These are phyloP conservation scores for Coccomyxa sp. DNA, from an alignment of 139 green algal species.

Conservation along the genomic window DNA sequence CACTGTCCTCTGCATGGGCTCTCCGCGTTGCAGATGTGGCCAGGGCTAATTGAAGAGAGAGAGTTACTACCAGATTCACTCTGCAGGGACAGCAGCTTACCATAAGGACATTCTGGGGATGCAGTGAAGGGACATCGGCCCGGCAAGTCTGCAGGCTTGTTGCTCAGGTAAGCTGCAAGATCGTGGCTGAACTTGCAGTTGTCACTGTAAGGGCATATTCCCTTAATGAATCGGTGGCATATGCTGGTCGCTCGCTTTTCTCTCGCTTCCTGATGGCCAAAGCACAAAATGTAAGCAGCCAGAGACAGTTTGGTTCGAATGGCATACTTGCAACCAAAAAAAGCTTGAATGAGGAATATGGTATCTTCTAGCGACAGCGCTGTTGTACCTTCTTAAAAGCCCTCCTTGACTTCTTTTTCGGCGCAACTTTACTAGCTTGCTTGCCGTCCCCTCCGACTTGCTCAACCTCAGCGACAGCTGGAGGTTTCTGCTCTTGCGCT, in stretches of 20 bases:
- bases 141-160: conserved; percentile 65
- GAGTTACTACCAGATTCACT: too few relatives aligned
- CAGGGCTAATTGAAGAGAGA: too few relatives aligned
- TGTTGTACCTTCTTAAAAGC: not conserved
- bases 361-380: not conserved
- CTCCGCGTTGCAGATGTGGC: too few relatives aligned
- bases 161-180: conserved; percentile 41
- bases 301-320: too few relatives aligned
- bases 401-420: conserved; percentile 6
- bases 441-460: not conserved
- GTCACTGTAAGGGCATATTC: not conserved
- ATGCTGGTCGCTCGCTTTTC: not conserved
- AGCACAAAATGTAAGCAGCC: not conserved
- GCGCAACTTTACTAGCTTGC: not conserved
- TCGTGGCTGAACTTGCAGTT: conserved; percentile 76
- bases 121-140: conserved; percentile 65
- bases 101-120: conserved; percentile 33
- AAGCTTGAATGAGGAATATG: not conserved
- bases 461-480: too few relatives aligned
- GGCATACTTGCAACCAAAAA: too few relatives aligned
- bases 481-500: not conserved
- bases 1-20: too few relatives aligned
- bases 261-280: not conserved
- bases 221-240: not conserved
- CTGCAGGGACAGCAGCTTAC: conserved; percentile 17